Percentiles rank a stretch among this genome's conserved stretches.
These are phyloP conservation scores for Trichosanthes cucumerina DNA, from an alignment of 306 rosid genomes.

Conservation along the genomic window DNA sequence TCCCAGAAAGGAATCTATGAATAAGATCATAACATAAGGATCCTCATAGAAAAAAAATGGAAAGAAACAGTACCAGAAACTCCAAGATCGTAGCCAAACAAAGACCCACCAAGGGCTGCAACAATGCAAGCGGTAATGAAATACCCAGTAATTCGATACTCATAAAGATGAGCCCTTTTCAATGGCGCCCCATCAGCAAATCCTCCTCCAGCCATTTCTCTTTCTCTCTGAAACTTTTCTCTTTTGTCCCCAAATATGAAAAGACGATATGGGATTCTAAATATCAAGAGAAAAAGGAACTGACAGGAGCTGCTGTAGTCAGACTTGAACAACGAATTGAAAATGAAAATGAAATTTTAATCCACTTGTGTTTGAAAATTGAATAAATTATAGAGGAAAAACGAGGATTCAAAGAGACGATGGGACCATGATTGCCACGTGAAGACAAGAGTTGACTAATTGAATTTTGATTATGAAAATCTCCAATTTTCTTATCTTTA, in stretches of 20 bases:
- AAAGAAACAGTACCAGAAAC: constrained; percentile 57
- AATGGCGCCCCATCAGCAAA: constrained; percentile 17
- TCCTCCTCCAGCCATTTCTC: constrained; percentile 61
- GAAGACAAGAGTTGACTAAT: not conserved
- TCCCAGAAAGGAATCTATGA: not conserved
- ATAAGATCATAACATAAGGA: not conserved
- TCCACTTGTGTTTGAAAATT: not conserved
- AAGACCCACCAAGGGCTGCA: constrained; percentile 85
- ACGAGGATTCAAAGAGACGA: not conserved
- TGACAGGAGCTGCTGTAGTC: not conserved
- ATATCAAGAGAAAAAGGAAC: not conserved
- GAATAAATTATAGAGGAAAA: not conserved
- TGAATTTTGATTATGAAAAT: not conserved
- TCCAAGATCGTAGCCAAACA: constrained; percentile 88
- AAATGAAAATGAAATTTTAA: not conserved
- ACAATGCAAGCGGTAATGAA: constrained; percentile 59
- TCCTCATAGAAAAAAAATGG: not conserved
- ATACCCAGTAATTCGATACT: constrained; percentile 50
- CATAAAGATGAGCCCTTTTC: constrained; percentile 64
- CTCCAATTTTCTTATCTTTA: not conserved
- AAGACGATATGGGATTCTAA: not conserved
- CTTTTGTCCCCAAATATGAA: not conserved
- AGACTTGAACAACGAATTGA: not conserved
- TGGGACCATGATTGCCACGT: not conserved
- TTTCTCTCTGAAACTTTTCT: not conserved